These are phyloP conservation scores for Hymenochaete sp. DNA, from an alignment of 1,284 basidiomycete genomes.

Conservation along the genomic window DNA sequence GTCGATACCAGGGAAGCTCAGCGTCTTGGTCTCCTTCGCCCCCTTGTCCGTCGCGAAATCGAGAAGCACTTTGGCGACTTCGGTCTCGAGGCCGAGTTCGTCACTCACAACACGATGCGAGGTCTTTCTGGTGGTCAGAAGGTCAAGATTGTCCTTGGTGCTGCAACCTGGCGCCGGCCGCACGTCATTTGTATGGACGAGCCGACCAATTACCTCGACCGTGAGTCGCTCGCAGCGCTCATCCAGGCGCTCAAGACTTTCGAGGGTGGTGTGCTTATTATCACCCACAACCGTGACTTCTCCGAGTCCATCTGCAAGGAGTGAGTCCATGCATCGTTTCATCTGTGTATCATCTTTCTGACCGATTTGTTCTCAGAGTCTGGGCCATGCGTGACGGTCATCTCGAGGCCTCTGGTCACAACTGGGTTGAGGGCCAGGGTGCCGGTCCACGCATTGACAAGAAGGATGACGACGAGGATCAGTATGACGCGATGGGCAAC, in stretches of 20 bases:
- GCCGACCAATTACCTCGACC: slow-evolving; percentile 96
- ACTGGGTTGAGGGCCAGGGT: slow-evolving; percentile 98
- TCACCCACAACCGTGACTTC: slow-evolving; percentile 97
- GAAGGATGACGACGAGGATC: slow-evolving; percentile 78
- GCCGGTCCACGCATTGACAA: slow-evolving; percentile 88
- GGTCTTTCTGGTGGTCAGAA: slow-evolving; percentile 99
- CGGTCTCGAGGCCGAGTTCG: slow-evolving; percentile 94
- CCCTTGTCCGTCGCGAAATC: slow-evolving; percentile 94
- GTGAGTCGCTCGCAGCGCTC: slow-evolving; percentile 93
- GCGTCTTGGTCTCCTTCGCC: slow-evolving; percentile 90
- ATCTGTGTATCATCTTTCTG: slow-evolving; percentile 3
- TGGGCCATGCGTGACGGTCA: slow-evolving; percentile 93
- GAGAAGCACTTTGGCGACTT: slow-evolving; percentile 97
- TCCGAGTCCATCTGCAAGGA: slow-evolving; percentile 90
- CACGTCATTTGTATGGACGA: slow-evolving; percentile 98
- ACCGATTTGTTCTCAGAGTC: slow-evolving; percentile 39
- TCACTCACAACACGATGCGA: slow-evolving; percentile 94
- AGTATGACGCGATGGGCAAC: slow-evolving; percentile 95
- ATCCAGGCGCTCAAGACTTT: slow-evolving; percentile 95
- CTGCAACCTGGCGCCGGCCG: slow-evolving; percentile 96
- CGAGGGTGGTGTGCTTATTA: slow-evolving; percentile 94
- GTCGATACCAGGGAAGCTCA: slow-evolving; percentile 97
- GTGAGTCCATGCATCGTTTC: slow-evolving; percentile 31
- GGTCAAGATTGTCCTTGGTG: slow-evolving; percentile 98
- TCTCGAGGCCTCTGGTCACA: slow-evolving; percentile 92